These are phyloP conservation scores for Agaricales sp. DNA, from an alignment of 1,284 basidiomycete species.

Conservation along the genomic window DNA sequence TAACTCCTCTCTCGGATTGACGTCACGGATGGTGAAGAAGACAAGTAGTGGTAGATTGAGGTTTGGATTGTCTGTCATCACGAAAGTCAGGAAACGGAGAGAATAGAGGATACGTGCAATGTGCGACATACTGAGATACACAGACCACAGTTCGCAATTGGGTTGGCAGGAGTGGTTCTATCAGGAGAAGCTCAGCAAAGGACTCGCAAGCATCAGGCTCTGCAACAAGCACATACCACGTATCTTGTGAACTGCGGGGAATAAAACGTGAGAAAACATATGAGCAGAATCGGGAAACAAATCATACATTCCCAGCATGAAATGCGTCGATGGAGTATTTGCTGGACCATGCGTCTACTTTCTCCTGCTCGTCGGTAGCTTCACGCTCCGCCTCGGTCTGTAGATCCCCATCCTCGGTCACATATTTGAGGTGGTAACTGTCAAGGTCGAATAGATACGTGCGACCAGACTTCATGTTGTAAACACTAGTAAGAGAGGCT, in stretches of 20 bases:
- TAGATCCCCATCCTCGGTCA: slow-evolving; percentile 18
- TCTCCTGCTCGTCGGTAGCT: background rate
- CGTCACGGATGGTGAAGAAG: slow-evolving; percentile 60
- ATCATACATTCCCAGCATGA: slow-evolving; percentile 76
- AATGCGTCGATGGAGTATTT: slow-evolving; percentile 72
- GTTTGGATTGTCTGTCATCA: slow-evolving; percentile 37
- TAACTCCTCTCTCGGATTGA: slow-evolving; percentile 63
- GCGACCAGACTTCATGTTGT: slow-evolving; percentile 65
- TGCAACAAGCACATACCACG: no score
- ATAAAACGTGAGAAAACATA: slow-evolving; percentile 10
- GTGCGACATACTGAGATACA: slow-evolving; percentile 42
- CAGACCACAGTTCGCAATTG: slow-evolving; percentile 64
- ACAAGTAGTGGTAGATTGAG: slow-evolving; percentile 52
- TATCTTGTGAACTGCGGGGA: slow-evolving; percentile 56
- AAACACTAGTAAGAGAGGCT: slow-evolving; percentile 41
- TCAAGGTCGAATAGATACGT: slow-evolving; percentile 86
- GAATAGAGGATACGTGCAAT: background rate
- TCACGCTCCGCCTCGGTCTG: slow-evolving; percentile 14
- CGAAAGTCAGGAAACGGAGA: background rate
- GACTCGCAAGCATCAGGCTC: slow-evolving; percentile 17
- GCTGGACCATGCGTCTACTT: slow-evolving; percentile 17
- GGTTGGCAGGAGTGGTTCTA: slow-evolving; percentile 89
- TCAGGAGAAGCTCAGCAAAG: background rate
- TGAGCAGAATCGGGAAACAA: slow-evolving; percentile 2
- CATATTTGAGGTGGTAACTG: slow-evolving; percentile 50